Evolutionary conservation across 2,329 filamentous ascomycete genomes (phyloP), one percentile per base, ranked within the genome.

Genomic region (Calonectria hongkongensis): DNA sequence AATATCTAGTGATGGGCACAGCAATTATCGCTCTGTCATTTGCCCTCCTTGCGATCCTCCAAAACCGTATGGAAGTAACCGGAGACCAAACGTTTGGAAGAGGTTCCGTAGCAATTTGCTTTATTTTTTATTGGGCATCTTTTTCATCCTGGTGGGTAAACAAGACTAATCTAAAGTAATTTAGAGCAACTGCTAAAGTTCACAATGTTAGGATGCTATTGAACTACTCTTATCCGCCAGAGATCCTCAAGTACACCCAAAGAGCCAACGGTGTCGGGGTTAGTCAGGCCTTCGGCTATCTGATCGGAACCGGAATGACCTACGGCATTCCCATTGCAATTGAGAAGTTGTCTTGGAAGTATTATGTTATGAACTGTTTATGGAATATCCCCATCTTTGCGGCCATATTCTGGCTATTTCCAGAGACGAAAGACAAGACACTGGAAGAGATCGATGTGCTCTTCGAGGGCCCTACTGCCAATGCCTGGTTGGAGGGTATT

Each of bases 391-490:
- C 45, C n/a, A 51, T 51, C 2, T 65, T 65, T 50, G 18, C 15
- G 3, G 10, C 39, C 5, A 28, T 65, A 25, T 51, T 45, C 30
- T 65, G 62, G 30, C 21, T 65, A 9, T 65, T 65, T 47, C 62
- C 62, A 13, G 62, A 65, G 4, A 65, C 62, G 12, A 48, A 65
- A 25, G 62, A 43, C 45, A 65, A 27, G 30, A 65, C 45, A 15
- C n/a, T 65, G 28, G 62, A 65, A 21, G 62, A 65, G 16, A 30
- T 65, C 4, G 45, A 65, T 33, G 47, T 47, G 18, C 62, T 65
- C 8, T 65, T 65, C 12, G 45, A 51, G 30, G 45, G 62, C 8
- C 3, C 8, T n/a, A n/a, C 10, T 21, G 8, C 33, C 2, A 10
- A 58, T 13, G 13, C 51, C 6, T 18, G 28, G n/a, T 41, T 58